Percentiles rank a stretch among this genome's conserved stretches.
phyloP scores from a whole-genome alignment of 2,329 filamentous ascomycete genomes.

The Aspergillus unguis region DNA sequence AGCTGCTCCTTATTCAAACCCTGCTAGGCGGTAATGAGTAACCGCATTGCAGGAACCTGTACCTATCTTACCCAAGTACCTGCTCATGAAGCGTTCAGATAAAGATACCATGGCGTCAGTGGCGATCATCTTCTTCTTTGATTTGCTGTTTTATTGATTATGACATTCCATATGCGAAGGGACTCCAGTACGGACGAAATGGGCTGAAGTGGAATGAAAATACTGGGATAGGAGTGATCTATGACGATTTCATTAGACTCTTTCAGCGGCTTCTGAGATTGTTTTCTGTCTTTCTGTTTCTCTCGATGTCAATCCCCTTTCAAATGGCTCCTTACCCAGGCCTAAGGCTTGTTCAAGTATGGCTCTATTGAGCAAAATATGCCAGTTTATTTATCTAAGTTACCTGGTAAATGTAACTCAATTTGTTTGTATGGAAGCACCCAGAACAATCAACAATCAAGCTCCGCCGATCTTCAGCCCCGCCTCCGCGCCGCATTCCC shows the following conservation, averaged over 20 bases:
- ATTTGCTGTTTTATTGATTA: background rate
- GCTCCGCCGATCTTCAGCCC: background rate
- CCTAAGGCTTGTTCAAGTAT: no score
- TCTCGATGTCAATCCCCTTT: no score
- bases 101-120: constrained; percentile 7
- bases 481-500: background rate
- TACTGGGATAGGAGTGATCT: background rate
- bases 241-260: background rate
- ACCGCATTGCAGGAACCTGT: background rate
- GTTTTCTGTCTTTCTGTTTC: no score
- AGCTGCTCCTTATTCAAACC: constrained; percentile 1
- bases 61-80: background rate
- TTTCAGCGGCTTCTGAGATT: background rate
- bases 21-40: constrained; percentile 1
- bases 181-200: background rate
- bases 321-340: background rate
- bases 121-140: background rate
- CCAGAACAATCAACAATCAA: background rate
- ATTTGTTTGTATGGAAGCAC: background rate
- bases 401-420: no score
- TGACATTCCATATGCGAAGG: background rate
- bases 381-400: no score
- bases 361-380: no score
- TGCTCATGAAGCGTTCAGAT: constrained; percentile 3
- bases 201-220: background rate